Evolutionary conservation across 805 yeast species (phyloP), one percentile per base, ranked within the genome.

Genomic region (Isabelozyma heimii): DNA sequence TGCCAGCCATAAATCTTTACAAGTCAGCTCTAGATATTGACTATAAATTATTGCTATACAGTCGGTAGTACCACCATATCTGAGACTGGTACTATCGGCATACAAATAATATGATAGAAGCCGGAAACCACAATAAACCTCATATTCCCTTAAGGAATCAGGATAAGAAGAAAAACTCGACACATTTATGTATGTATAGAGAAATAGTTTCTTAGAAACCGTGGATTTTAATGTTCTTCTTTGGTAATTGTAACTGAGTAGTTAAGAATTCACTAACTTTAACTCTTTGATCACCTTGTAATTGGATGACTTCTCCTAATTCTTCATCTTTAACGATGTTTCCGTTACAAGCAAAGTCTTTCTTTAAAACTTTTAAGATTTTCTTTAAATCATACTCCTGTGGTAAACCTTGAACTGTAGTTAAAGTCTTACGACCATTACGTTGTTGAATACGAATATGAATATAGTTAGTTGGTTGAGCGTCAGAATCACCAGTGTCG

Each of bases 391-490:
- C 99, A 74, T 90, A 92, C 73, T 94, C 98, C 55, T 75, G 84
- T 57, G 98, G 97, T 53, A 92, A 82, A 67, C 99, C 99, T 78
- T 94, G 98, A 54, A 92, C 98, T 40, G 99, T 92, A 58, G 99
- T 92, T 70, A 92, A 83, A 55, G 98, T 92, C 77, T 92, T 92
- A 79, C 98, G 91, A 70, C 99, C 99, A 79, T 94, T 92, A 81
- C 99, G 92, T 80, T 92, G 99, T 77, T 92, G 99, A 71, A 95
- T 92, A 82, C 99, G 95, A 72, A 92, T 87, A 76, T 91, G 99
- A 74, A 92, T 89, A 78, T 91, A 90, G 80, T 89, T 91, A 52
- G 95, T 84, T 67, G 96, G 88, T 77, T 92, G 92, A 62, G 96
- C 87, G 73, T 92, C 97, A 78, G 94, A 95, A 83, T 92, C 98